These are phyloP conservation scores for Betula pendula DNA, from an alignment of 306 rosid genomes.

Conservation along the genomic window DNA sequence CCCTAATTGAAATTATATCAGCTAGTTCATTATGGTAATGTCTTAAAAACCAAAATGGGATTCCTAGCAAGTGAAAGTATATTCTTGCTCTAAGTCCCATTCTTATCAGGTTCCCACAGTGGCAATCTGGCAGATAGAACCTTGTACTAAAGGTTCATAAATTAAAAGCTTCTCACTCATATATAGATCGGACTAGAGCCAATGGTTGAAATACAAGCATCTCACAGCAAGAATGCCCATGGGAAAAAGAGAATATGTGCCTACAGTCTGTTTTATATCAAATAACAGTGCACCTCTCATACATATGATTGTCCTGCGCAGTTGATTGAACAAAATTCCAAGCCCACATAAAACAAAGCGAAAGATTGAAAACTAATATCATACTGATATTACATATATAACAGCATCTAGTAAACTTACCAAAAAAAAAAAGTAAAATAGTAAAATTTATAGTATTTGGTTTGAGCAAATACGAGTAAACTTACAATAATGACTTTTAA, in stretches of 20 bases:
- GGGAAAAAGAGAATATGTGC: background rate
- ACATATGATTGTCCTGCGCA: background rate
- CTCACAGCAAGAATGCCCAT: background rate
- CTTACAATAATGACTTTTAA: too few species aligned
- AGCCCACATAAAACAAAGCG: too few species aligned
- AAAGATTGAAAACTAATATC: background rate
- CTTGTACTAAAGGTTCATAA: background rate
- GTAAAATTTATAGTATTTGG: too few species aligned
- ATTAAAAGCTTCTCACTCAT: background rate
- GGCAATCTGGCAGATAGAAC: constrained; percentile 2
- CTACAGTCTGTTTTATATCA: background rate
- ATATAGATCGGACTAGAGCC: background rate
- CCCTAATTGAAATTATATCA: background rate
- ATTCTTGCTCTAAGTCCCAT: background rate
- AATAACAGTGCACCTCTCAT: background rate
- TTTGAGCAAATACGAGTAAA: too few species aligned
- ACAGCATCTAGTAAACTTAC: too few species aligned
- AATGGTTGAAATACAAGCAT: background rate
- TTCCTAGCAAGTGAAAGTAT: background rate
- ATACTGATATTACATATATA: background rate
- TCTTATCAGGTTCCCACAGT: background rate
- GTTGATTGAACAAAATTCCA: background rate
- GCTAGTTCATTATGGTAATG: background rate
- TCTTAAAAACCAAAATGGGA: background rate
- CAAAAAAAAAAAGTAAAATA: too few species aligned